phyloP scores from a whole-genome alignment of 257 asterid genomes.

The Scutellaria minor region DNA sequence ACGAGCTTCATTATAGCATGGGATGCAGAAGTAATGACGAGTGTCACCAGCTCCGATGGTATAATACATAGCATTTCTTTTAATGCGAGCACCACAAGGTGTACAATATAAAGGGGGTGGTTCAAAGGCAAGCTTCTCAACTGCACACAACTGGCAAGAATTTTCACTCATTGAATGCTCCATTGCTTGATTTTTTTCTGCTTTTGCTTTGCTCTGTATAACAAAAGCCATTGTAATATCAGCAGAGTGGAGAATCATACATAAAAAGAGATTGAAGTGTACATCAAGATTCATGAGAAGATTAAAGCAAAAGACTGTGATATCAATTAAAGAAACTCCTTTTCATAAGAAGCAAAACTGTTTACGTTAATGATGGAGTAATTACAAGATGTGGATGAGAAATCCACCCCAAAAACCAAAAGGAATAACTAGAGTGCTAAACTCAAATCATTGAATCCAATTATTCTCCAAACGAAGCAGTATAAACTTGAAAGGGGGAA shows the following conservation, averaged over 20 bases:
- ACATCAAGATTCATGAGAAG: slow-evolving; percentile 25
- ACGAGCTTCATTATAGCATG: slow-evolving; percentile 86
- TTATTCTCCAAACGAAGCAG: slow-evolving; percentile 25
- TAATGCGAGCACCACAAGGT: slow-evolving; percentile 95
- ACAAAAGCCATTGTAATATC: slow-evolving; percentile 34
- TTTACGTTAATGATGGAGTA: no score
- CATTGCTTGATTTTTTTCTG: slow-evolving; percentile 95
- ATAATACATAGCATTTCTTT: slow-evolving; percentile 90
- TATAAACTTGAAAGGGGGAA: not conserved
- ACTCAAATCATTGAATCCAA: slow-evolving; percentile 16
- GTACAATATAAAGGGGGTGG: slow-evolving; percentile 95
- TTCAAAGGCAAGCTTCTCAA: slow-evolving; percentile 94
- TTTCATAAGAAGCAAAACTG: no score
- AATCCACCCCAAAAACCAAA: no score
- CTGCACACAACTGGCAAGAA: slow-evolving; percentile 98
- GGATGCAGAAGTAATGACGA: slow-evolving; percentile 86
- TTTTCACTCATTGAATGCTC: slow-evolving; percentile 88
- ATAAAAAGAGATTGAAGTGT: slow-evolving; percentile 19
- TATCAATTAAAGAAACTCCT: slow-evolving; percentile 25
- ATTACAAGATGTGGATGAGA: no score
- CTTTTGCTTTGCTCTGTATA: slow-evolving; percentile 91
- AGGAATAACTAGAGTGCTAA: no score
- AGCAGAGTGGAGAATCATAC: slow-evolving; percentile 10
- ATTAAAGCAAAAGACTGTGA: slow-evolving; percentile 15
- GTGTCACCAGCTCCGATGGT: slow-evolving; percentile 90